Evolutionary conservation across 495 filamentous ascomycete species (phyloP).

Genomic region (Paragyromitra xinjiangensis): DNA sequence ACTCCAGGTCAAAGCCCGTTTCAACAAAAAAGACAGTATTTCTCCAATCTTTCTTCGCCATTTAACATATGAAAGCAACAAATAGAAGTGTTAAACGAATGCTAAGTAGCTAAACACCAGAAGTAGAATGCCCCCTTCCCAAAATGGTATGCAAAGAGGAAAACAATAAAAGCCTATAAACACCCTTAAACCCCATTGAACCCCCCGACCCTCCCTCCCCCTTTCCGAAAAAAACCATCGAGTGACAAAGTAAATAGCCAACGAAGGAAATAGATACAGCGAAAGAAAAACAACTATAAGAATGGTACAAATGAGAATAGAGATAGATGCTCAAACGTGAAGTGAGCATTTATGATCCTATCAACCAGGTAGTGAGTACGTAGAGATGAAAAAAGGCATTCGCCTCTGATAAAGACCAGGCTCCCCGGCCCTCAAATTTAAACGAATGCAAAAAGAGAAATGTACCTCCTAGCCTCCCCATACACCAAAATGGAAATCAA

Average conservation of each 20-base stretch:
- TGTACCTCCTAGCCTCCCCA: slow-evolving; percentile 28
- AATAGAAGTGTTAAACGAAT: slow-evolving; percentile 40
- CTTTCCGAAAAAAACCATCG: slow-evolving; percentile 3
- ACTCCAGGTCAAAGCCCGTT: background rate
- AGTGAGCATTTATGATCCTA: slow-evolving; percentile 27
- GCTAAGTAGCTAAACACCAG: slow-evolving; percentile 32
- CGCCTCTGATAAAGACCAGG: slow-evolving; percentile 6
- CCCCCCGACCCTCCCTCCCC: background rate
- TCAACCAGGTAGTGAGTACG: slow-evolving; percentile 19
- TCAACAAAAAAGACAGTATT: slow-evolving; percentile 23
- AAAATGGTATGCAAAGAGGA: background rate
- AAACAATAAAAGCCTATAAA: slow-evolving; percentile 42
- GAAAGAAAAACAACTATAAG: slow-evolving; percentile 12
- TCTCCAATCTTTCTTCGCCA: slow-evolving; percentile 7
- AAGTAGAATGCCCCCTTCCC: slow-evolving; percentile 19
- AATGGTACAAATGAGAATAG: slow-evolving; percentile 44
- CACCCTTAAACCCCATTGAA: slow-evolving; percentile 38
- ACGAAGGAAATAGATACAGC: slow-evolving; percentile 36
- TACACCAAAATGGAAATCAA: slow-evolving; percentile 25
- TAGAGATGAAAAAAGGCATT: slow-evolving; percentile 21
- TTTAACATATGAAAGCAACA: slow-evolving; percentile 24
- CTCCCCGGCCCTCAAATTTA: background rate
- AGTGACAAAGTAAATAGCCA: slow-evolving; percentile 15
- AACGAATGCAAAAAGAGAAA: slow-evolving; percentile 14
- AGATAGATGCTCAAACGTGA: slow-evolving; percentile 18